phyloP scores from a whole-genome alignment of 1,139 yeast genomes.

The Eremothecium cymbalariae region DNA sequence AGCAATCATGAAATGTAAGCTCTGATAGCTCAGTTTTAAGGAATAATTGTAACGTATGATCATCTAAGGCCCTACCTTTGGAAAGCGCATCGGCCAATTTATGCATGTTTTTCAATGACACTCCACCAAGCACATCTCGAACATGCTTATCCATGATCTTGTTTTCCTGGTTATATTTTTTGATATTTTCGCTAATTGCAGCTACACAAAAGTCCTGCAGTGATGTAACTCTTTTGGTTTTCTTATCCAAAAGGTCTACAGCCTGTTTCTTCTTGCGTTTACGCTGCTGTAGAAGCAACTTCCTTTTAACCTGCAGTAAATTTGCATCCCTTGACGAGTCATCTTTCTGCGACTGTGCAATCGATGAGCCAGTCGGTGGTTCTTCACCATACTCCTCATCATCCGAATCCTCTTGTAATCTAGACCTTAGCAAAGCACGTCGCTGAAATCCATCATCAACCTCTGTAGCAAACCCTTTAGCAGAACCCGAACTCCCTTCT shows the following conservation, averaged over 20 bases:
- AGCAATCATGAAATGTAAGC: constrained; percentile 87
- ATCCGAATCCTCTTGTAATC: constrained; percentile 22
- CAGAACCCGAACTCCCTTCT: too few relatives aligned
- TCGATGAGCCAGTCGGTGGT: constrained; percentile 8
- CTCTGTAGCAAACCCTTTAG: constrained; percentile 13
- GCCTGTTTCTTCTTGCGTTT: constrained; percentile 73
- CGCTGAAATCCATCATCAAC: constrained; percentile 14
- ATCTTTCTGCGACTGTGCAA: constrained; percentile 5
- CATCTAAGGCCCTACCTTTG: constrained; percentile 69
- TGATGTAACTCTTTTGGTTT: constrained; percentile 54
- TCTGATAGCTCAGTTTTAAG: constrained; percentile 48
- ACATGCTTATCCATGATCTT: constrained; percentile 14
- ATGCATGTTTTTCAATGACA: constrained; percentile 41
- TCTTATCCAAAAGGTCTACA: constrained; percentile 69
- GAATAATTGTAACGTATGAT: constrained; percentile 64
- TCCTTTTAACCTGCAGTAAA: constrained; percentile 17
- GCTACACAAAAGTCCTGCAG: constrained; percentile 76
- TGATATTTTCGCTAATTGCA: constrained; percentile 60
- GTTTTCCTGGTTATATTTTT: constrained; percentile 40
- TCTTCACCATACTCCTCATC: constrained; percentile 25
- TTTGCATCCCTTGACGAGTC: constrained; percentile 2
- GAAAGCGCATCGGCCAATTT: constrained; percentile 73
- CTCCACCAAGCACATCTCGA: constrained; percentile 30
- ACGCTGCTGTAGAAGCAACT: constrained; percentile 54
- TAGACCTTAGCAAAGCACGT: constrained; percentile 8